phyloP scores from a whole-genome alignment of 2,329 filamentous ascomycete species.

The Beauveria asiatica region DNA sequence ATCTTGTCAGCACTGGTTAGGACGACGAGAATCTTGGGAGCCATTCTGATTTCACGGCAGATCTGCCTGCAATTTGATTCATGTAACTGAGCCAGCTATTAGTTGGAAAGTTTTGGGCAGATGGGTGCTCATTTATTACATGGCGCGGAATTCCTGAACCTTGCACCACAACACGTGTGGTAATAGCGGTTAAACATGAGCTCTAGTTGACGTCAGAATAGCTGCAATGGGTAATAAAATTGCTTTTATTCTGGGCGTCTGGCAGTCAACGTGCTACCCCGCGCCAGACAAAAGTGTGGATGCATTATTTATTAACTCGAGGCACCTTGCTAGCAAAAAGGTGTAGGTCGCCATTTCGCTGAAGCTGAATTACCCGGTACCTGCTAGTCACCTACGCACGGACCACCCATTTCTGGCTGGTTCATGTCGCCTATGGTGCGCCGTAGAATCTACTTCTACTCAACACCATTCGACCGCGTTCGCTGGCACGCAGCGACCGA shows the following conservation, averaged over 20 bases:
- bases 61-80: background rate
- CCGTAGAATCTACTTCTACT: background rate
- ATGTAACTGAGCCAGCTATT: no score
- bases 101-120: no score
- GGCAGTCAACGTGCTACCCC: background rate
- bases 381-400: background rate
- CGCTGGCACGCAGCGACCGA: background rate
- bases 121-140: no score
- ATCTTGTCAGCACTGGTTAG: conserved; percentile 54
- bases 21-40: conserved; percentile 59
- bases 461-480: background rate
- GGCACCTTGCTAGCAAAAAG: no score
- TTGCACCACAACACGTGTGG: background rate
- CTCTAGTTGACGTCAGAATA: conserved; percentile 5
- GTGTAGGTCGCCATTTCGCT: background rate
- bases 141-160: background rate
- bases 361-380: background rate
- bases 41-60: conserved; percentile 27
- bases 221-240: background rate
- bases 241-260: background rate
- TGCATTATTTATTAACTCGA: background rate
- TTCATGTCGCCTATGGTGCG: background rate
- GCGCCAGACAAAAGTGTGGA: background rate
- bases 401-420: background rate
- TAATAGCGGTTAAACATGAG: background rate